These are phyloP conservation scores for Apiospora pterosperma DNA, from an alignment of 2,329 filamentous ascomycete genomes.

Conservation along the genomic window DNA sequence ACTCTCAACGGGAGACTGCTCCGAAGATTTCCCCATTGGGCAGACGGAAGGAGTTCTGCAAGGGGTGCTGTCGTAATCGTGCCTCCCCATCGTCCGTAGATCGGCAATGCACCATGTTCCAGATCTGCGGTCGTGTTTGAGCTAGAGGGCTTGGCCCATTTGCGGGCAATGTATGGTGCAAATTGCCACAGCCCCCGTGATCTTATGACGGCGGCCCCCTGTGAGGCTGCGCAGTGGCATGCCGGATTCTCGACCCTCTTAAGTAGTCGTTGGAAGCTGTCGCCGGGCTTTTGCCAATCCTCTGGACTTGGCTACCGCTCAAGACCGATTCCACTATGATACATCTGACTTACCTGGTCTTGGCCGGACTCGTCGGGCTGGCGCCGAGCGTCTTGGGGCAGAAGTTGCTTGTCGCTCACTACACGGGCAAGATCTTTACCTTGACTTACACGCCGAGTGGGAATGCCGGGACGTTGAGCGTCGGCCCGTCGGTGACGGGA, in stretches of 20 bases:
- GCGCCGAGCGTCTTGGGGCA: slow-evolving; percentile 16
- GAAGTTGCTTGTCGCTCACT: slow-evolving; percentile 33
- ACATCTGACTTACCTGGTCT: background rate
- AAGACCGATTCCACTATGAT: background rate
- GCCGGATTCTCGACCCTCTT: background rate
- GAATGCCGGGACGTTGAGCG: slow-evolving; percentile 21
- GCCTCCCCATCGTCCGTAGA: background rate
- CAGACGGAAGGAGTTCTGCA: background rate
- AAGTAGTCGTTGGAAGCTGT: background rate
- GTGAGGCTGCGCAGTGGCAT: background rate
- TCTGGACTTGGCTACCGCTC: background rate
- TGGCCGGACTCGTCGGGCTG: background rate
- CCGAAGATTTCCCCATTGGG: background rate
- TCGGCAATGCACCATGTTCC: background rate
- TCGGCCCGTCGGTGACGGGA: slow-evolving; percentile 24
- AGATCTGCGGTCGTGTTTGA: background rate
- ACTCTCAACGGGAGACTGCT: background rate
- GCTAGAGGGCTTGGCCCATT: background rate
- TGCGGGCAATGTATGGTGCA: background rate
- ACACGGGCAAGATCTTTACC: slow-evolving; percentile 33
- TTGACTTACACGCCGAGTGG: slow-evolving; percentile 24
- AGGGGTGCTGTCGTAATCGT: background rate
- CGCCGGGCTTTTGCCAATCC: background rate
- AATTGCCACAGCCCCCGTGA: background rate
- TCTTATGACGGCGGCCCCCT: background rate